phyloP scores from a whole-genome alignment of 768 basidiomycete genomes.

The Boletus tomentosulus region DNA sequence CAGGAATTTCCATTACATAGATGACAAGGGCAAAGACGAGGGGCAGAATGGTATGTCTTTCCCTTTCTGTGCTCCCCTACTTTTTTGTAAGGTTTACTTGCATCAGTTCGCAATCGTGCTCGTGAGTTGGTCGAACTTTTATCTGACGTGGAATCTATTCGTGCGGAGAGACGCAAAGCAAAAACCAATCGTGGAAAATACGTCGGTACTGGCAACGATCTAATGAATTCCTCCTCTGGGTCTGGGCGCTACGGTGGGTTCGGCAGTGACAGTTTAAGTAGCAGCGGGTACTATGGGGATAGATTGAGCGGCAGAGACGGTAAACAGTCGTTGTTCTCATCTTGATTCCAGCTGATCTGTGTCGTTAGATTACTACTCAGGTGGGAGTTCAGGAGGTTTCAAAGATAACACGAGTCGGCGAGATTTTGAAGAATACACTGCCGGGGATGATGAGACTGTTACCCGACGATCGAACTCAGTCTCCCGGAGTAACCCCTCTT shows the following conservation, averaged over 20 bases:
- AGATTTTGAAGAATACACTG: slow-evolving; percentile 92
- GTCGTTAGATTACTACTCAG: slow-evolving; percentile 34
- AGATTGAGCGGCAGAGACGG: slow-evolving; percentile 38
- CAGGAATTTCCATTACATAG: slow-evolving; percentile 95
- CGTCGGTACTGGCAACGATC: slow-evolving; percentile 79
- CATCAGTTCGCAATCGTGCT: slow-evolving; percentile 87
- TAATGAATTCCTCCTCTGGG: slow-evolving; percentile 57
- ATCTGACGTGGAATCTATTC: slow-evolving; percentile 86
- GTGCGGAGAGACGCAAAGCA: slow-evolving; percentile 86
- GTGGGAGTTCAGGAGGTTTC: slow-evolving; percentile 53
- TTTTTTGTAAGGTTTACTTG: background rate
- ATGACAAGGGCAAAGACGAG: slow-evolving; percentile 98
- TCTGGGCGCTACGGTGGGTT: slow-evolving; percentile 68
- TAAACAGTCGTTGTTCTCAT: slow-evolving; percentile 17
- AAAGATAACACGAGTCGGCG: slow-evolving; percentile 52
- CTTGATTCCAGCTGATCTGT: slow-evolving; percentile 3
- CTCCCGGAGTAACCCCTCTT: slow-evolving; percentile 26
- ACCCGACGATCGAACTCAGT: slow-evolving; percentile 38
- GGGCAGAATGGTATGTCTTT: slow-evolving; percentile 83
- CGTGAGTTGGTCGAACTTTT: slow-evolving; percentile 91
- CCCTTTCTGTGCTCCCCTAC: background rate
- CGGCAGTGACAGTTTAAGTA: slow-evolving; percentile 48
- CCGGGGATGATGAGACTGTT: slow-evolving; percentile 81
- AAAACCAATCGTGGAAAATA: slow-evolving; percentile 91
- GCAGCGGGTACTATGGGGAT: slow-evolving; percentile 44